Conservation (phyloP, 257 asterid genomes). For the Coffea canephora region DNA sequence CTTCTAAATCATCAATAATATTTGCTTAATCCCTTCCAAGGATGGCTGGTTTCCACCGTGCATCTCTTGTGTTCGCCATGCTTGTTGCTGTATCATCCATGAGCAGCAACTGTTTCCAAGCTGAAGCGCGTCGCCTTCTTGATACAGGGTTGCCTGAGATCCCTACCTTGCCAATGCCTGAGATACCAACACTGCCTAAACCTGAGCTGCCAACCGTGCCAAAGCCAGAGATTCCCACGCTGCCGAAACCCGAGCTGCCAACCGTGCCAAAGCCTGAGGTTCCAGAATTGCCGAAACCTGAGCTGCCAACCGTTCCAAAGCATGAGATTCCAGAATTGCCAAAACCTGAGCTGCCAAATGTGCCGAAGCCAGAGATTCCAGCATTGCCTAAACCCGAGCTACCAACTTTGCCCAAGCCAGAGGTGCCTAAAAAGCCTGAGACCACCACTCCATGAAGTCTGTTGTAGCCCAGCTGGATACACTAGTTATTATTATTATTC, state of each 20-base stretch:
- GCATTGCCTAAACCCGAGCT: constrained; percentile 9
- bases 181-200: constrained; percentile 14
- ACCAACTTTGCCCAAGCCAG: constrained; percentile 15
- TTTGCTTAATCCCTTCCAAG: not conserved
- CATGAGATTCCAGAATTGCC: constrained; percentile 19
- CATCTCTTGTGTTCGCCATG: constrained; percentile 5
- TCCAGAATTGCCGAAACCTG: constrained; percentile 12
- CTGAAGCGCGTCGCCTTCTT: constrained; percentile 28
- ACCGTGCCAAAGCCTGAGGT: constrained; percentile 9
- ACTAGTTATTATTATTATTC: not conserved
- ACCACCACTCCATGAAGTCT: constrained; percentile 11
- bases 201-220: constrained; percentile 28
- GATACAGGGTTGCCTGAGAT: constrained; percentile 29
- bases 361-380: constrained; percentile 17
- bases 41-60: constrained; percentile 22
- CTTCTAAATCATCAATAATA: not conserved
- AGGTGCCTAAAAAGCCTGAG: constrained; percentile 29
- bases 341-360: not conserved
- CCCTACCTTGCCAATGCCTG: constrained; percentile 29
- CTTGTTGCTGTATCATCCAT: constrained; percentile 15
- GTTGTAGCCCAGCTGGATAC: not conserved
- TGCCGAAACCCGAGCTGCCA: constrained; percentile 25
- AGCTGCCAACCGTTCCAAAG: constrained; percentile 29
- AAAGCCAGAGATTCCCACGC: constrained; percentile 21
- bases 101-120: constrained; percentile 13